Conservation (phyloP, 116 monocot genomes). For the Iris pallida region DNA sequence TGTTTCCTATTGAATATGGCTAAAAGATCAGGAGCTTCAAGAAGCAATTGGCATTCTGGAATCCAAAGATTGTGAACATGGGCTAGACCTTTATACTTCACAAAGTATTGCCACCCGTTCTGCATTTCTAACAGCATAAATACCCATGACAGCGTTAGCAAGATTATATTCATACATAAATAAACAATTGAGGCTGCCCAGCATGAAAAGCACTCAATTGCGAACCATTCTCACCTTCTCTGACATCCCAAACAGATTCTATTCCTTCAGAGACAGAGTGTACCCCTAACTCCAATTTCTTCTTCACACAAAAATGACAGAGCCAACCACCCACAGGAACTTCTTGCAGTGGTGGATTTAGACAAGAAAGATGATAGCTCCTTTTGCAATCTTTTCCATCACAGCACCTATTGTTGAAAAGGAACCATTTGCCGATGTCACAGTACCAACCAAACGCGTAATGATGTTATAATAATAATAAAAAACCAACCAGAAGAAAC, state of each 20-base stretch:
- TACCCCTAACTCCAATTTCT: conserved; percentile 52
- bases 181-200: not conserved
- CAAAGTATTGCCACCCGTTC: conserved; percentile 57
- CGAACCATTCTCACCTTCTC: conserved; percentile 45
- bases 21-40: conserved; percentile 46
- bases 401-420: conserved; percentile 44
- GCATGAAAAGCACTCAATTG: not conserved
- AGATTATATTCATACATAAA: not conserved
- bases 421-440: no score
- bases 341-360: conserved; percentile 50
- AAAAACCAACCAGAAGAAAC: no score
- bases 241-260: conserved; percentile 59
- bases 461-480: no score
- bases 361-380: conserved; percentile 73
- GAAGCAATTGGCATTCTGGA: conserved; percentile 52
- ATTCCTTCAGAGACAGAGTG: conserved; percentile 66
- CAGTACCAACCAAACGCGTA: no score
- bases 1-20: conserved; percentile 42
- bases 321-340: conserved; percentile 50
- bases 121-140: conserved; percentile 27
- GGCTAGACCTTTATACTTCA: conserved; percentile 72
- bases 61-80: conserved; percentile 86
- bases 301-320: conserved; percentile 52
- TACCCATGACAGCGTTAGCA: conserved; percentile 17
- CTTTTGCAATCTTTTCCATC: conserved; percentile 70